Conservation (phyloP, 2,329 filamentous ascomycete genomes). For the Byssothecium circinans region DNA sequence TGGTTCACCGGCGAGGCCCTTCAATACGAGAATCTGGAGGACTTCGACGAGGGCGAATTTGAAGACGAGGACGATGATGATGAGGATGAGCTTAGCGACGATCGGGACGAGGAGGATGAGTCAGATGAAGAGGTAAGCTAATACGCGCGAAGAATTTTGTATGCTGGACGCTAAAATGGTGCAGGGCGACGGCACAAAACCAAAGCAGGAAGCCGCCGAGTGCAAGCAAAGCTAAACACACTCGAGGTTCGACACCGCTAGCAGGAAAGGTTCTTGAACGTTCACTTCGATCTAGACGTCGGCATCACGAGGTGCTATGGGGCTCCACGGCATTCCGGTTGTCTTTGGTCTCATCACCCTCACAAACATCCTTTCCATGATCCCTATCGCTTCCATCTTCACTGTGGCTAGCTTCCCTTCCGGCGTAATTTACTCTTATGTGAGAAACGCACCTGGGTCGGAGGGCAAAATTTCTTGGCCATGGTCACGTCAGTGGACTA, state of each 20-base stretch:
- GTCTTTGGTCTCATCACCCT: constrained; percentile 7
- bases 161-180: constrained; percentile 8
- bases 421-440: not conserved
- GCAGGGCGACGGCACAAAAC: constrained; percentile 48
- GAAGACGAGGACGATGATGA: constrained; percentile 94
- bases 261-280: constrained; percentile 25
- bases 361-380: constrained; percentile 11
- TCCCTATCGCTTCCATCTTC: constrained; percentile 7
- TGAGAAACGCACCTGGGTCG: not conserved
- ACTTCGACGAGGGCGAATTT: constrained; percentile 78
- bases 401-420: not conserved
- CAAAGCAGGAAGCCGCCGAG: constrained; percentile 49
- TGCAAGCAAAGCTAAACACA: constrained; percentile 48
- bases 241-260: constrained; percentile 17
- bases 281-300: constrained; percentile 35
- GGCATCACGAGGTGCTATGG: constrained; percentile 30
- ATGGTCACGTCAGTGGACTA: constrained; percentile 12
- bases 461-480: not conserved
- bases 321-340: constrained; percentile 16
- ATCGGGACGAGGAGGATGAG: constrained; percentile 71
- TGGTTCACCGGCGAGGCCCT: constrained; percentile 99
- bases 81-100: constrained; percentile 80
- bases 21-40: constrained; percentile 91
- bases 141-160: not conserved
- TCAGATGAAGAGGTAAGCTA: constrained; percentile 45